Evolutionary conservation across 2,329 filamentous ascomycete genomes (phyloP).

Genomic region (Leptographium procerum): DNA sequence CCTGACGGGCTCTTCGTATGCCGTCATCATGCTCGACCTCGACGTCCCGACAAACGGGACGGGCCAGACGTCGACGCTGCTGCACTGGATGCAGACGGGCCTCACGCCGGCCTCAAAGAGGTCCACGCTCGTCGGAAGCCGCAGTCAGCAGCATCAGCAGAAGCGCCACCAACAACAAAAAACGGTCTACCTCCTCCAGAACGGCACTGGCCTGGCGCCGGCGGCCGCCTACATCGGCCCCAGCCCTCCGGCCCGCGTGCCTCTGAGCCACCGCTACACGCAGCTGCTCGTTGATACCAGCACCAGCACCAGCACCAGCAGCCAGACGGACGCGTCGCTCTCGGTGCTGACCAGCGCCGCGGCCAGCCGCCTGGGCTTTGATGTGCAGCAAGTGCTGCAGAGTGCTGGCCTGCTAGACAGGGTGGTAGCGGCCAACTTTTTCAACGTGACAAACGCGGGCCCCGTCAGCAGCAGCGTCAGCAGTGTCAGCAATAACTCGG

Average conservation of each 20-base stretch:
- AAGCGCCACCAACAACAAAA: constrained; percentile 10
- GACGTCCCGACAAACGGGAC: constrained; percentile 32
- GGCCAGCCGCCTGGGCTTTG: constrained; percentile 20
- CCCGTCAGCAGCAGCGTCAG: not conserved
- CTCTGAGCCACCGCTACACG: constrained; percentile 28
- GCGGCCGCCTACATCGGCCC: constrained; percentile 24
- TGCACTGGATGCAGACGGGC: constrained; percentile 33
- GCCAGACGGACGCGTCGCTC: constrained; percentile 8
- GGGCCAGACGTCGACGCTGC: constrained; percentile 24
- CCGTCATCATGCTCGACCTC: constrained; percentile 32
- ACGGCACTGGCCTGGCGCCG: constrained; percentile 17
- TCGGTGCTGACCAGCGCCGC: constrained; percentile 19
- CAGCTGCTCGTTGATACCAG: constrained; percentile 29
- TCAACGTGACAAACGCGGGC: constrained; percentile 24
- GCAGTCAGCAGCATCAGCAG: no score
- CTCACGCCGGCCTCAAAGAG: constrained; percentile 19
- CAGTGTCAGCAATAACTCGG: not conserved
- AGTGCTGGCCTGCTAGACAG: constrained; percentile 19
- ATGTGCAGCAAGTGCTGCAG: constrained; percentile 19
- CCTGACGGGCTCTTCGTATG: constrained; percentile 28
- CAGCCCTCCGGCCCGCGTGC: constrained; percentile 24
- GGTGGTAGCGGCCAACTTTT: constrained; percentile 27
- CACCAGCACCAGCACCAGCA: constrained; percentile 8
- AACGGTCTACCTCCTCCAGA: constrained; percentile 21
- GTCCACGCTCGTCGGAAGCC: constrained; percentile 9